Base-by-base conservation (phyloP, 2,329 filamentous ascomycete species). In the Magnaporthiopsis poae region DNA sequence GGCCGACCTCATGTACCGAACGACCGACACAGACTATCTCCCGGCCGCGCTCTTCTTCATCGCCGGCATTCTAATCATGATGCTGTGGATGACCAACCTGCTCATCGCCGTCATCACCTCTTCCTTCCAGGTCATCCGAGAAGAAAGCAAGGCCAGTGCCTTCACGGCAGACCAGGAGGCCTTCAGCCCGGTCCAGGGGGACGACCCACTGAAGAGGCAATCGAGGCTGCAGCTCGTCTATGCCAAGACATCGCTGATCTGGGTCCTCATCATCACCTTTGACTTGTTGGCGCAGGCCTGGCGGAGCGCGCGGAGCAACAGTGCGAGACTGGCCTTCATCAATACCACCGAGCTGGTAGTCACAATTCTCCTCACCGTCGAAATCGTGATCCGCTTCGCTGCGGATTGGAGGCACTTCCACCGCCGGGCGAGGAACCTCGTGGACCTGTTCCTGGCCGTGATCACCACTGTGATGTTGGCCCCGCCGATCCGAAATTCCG, bases 81-180 rank as follows among this genome's bases (percentile, higher is more conserved):
- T 92, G 80, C 83, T 99, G 64, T 99, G 95, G 95, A 85, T 99
- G 73, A 92, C 96, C 69, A 98, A 97, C 76, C 85, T 99, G 78
- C 77, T 90, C 62, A 96, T 99, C 73, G 95, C 95, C 3, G 95
- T 99, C 72, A 99, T 99, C 74, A 99, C 95, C 0, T 96, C 95
- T 5, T 97, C 94, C 0, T 99, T 99, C 74, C 95, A 99, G 75
- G 91, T 99, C 70, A 99, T 99, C 72, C 87, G 95, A 69, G 96
- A 99, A 79, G 95, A 99, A 75, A 96, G 92, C 78, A 93, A 90
- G 76, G 88, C 90, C 39, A 97, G 93, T 79, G 95, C 96, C 3
- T 99, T 99, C 76, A 93, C 92, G 5, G 87, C 87, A 15, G 86
- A 92, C 67, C 84, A 91, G 59, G 84, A 84, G 69, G 77, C 76